Percentiles rank a stretch among this genome's conserved stretches.
Conservation (phyloP, 441 rosid species). For the Capsella rubella region DNA sequence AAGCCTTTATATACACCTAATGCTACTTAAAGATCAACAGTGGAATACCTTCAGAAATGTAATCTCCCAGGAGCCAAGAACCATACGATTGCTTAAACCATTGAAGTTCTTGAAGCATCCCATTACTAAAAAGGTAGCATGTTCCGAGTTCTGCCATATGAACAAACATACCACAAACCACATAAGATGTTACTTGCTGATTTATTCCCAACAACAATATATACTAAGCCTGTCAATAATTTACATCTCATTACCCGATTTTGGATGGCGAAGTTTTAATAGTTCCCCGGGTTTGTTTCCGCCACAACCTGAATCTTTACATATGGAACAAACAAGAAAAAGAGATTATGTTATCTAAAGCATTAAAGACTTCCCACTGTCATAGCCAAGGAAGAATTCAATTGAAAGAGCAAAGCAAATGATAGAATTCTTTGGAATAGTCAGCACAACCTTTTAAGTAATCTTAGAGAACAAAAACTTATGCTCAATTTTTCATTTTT, state of each 20-base stretch:
- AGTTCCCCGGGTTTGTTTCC: conserved; percentile 52
- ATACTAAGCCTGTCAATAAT: not conserved
- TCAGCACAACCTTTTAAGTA: not conserved
- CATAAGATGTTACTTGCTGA: not conserved
- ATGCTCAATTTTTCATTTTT: not conserved
- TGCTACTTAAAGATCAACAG: not conserved
- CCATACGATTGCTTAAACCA: conserved; percentile 83
- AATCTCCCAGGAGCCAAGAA: conserved; percentile 92
- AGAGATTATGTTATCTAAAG: not conserved
- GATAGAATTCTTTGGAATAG: not conserved
- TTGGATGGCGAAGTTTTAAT: conserved; percentile 78
- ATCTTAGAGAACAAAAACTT: not conserved
- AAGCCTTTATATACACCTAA: not conserved
- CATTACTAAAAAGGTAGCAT: conserved; percentile 61
- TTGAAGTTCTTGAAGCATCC: conserved; percentile 75
- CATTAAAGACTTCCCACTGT: not conserved
- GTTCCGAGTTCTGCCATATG: conserved; percentile 54
- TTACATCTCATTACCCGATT: conserved; percentile 61
- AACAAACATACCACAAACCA: conserved; percentile 16
- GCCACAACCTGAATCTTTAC: conserved; percentile 46
- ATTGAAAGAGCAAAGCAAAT: not conserved
- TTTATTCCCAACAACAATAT: not conserved
- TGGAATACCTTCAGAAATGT: conserved; percentile 68
- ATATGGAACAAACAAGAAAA: conserved; percentile 13
- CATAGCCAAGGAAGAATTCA: not conserved